A percentile compares a stretch with the other conserved stretches of the same genome.
Conservation (phyloP, 2,329 filamentous ascomycete species). For the Nectriaceae sp. region DNA sequence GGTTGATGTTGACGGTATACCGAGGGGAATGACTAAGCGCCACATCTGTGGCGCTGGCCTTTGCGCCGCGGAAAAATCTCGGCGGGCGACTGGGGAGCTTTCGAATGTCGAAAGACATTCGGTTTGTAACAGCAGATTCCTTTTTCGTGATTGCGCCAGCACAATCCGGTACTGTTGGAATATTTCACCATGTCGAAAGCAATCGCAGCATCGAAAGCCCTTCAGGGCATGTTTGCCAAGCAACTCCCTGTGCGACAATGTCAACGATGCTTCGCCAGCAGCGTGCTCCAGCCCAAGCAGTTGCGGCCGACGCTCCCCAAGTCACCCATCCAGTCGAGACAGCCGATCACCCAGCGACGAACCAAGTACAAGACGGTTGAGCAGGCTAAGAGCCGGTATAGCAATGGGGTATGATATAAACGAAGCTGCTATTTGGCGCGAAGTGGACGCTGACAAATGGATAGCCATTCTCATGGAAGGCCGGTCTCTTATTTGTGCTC, state of each 20-base stretch:
- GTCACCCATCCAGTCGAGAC: slow-evolving; percentile 33
- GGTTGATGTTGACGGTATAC: background rate
- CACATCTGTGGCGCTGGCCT: slow-evolving; percentile 1
- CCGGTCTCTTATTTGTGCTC: slow-evolving; percentile 80
- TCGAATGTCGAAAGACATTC: slow-evolving; percentile 27
- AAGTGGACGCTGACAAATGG: slow-evolving; percentile 26
- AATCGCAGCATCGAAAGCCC: slow-evolving; percentile 36
- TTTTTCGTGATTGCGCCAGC: background rate
- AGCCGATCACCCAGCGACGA: slow-evolving; percentile 40
- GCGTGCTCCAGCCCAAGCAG: slow-evolving; percentile 36
- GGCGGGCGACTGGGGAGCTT: slow-evolving; percentile 26
- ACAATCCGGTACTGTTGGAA: slow-evolving; percentile 5
- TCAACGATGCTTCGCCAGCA: slow-evolving; percentile 44
- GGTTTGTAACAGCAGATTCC: slow-evolving; percentile 11
- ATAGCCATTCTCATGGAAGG: slow-evolving; percentile 91
- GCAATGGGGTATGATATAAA: slow-evolving; percentile 50
- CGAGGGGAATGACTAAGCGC: slow-evolving; percentile 24
- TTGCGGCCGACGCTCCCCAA: slow-evolving; percentile 36
- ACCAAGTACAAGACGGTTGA: slow-evolving; percentile 56
- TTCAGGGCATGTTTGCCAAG: slow-evolving; percentile 34
- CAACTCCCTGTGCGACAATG: slow-evolving; percentile 39
- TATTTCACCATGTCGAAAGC: slow-evolving; percentile 41
- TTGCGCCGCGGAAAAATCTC: slow-evolving; percentile 26
- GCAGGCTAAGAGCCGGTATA: slow-evolving; percentile 59
- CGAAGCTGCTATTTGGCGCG: background rate